Evolutionary conservation across 441 rosid genomes (phyloP), one percentile per base, ranked within the genome.

Genomic region (Adansonia rubrostipa): DNA sequence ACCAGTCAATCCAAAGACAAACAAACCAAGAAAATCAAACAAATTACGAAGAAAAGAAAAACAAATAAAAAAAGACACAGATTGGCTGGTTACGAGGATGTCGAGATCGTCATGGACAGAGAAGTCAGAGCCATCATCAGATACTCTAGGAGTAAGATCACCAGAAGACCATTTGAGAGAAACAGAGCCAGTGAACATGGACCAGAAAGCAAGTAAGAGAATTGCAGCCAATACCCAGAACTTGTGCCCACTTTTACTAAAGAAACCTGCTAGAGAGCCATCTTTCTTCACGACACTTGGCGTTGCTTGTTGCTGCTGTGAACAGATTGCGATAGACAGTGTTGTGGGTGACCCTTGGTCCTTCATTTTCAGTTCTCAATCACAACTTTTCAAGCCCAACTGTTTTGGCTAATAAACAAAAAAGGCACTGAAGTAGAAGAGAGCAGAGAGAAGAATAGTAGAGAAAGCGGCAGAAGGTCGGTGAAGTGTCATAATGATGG

Each of bases 171-270:
- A 90, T 83, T 87, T 87, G 75, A 90, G 91, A 36, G 94, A 82
- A 73, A 90, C 85, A 14, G 92, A 84, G 78, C 94, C 88, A 54
- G 91, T 90, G 73, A 90, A 84, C 92, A 90, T 85, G 70, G 94
- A 89, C 87, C 90, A 86, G 69, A 87, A 79, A 19, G 94, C 92
- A 15, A 90, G 86, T 2, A 90, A 84, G 8, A 90, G 86, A 77
- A 89, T 80, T 5, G 90, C 92, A 13, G 88, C 68, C 22, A 90
- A 47, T n/a, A 90, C 81, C 92, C 94, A 90, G 54, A 89, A 76
- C 80, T 87, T 90, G 84, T 85, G 89, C 1, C 87, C 79, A 50
- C 84, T 81, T 63, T 79, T 90, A 13, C 88, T 78, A 1, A 85
- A 77, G 10, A 87, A 77, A 20, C 83, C 50, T 20, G 86, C 60